Evolutionary conservation across 495 filamentous ascomycete genomes (phyloP).

Genomic region (Penicillium cataractarum): DNA sequence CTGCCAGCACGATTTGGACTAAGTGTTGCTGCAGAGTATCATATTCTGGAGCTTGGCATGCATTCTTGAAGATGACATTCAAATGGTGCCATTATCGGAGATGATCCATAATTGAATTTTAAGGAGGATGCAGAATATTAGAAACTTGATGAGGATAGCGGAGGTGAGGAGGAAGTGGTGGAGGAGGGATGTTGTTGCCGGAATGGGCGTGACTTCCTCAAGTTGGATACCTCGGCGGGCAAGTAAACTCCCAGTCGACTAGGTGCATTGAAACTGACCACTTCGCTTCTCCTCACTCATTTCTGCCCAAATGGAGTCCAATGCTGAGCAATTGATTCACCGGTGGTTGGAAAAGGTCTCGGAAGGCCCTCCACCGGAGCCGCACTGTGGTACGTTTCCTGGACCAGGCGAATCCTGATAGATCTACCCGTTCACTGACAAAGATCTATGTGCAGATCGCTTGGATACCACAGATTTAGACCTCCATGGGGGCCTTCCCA

Average conservation of each 20-base stretch:
- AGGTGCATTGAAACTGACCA: background rate
- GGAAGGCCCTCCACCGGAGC: background rate
- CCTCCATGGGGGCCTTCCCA: background rate
- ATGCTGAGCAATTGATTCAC: slow-evolving; percentile 6
- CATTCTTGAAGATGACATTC: background rate
- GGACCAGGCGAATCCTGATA: background rate
- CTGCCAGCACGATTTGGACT: background rate
- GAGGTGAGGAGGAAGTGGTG: background rate
- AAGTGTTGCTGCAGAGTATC: background rate
- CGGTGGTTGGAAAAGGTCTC: slow-evolving; percentile 21
- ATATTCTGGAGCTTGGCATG: slow-evolving; percentile 1
- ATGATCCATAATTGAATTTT: background rate
- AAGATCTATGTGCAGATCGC: background rate
- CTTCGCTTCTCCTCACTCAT: background rate
- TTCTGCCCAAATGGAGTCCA: background rate
- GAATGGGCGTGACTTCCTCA: background rate
- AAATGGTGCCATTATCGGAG: background rate
- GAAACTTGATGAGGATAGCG: background rate
- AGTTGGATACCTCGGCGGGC: background rate
- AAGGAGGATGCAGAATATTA: too few species aligned
- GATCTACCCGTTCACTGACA: background rate
- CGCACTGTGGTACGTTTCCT: background rate
- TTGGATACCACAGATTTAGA: background rate
- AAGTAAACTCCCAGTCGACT: background rate
- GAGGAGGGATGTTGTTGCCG: slow-evolving; percentile 2